Conservation (phyloP, 2,329 filamentous ascomycete species). For the Fusarium staphyleae region DNA sequence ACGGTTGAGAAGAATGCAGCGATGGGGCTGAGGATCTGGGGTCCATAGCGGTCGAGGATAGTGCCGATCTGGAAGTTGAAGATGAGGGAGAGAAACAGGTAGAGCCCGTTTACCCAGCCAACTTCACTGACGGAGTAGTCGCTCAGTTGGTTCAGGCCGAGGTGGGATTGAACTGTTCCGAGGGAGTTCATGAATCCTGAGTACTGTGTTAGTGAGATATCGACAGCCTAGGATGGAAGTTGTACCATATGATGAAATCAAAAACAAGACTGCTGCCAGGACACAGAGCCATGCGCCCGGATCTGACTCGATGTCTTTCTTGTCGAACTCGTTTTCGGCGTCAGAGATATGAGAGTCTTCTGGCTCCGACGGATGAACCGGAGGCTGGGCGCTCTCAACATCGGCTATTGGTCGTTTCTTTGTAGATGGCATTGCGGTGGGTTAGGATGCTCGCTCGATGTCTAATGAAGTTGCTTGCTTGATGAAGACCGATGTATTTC, state of each 20-base stretch:
- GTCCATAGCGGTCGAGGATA: slow-evolving; percentile 55
- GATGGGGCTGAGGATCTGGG: slow-evolving; percentile 47
- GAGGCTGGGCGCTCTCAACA: slow-evolving; percentile 2
- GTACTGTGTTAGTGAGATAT: background rate
- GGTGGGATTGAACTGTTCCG: slow-evolving; percentile 55
- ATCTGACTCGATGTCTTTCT: slow-evolving; percentile 19
- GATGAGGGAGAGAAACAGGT: slow-evolving; percentile 53
- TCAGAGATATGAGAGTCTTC: slow-evolving; percentile 4
- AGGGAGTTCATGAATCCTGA: slow-evolving; percentile 56
- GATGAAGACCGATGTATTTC: background rate
- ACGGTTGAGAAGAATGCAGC: slow-evolving; percentile 47
- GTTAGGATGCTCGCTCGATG: background rate
- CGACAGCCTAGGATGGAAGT: background rate
- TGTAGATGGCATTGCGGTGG: background rate
- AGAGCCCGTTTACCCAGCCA: slow-evolving; percentile 56
- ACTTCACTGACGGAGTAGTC: slow-evolving; percentile 51
- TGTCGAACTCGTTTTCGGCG: background rate
- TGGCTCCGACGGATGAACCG: background rate
- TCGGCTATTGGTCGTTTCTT: background rate
- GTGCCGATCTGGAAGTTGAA: slow-evolving; percentile 56
- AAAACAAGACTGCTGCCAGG: slow-evolving; percentile 26
- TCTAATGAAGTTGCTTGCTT: background rate
- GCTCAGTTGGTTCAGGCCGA: slow-evolving; percentile 51
- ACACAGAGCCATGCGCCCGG: slow-evolving; percentile 27
- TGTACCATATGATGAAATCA: slow-evolving; percentile 29